phyloP scores from a whole-genome alignment of 176 grass and related monocot species.

The Chloris gayana region DNA sequence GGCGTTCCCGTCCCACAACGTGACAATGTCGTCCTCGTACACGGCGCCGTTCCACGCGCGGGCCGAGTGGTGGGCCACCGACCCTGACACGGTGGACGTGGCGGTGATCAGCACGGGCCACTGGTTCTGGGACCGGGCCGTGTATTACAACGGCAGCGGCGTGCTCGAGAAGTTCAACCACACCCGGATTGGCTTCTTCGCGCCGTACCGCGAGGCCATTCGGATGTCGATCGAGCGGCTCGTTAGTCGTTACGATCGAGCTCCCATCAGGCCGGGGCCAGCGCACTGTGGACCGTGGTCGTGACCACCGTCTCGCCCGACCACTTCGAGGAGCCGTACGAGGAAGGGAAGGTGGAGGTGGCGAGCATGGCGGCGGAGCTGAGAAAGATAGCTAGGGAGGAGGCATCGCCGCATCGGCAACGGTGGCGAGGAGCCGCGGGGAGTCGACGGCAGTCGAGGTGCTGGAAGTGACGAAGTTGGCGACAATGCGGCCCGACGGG shows the following conservation, averaged over 20 bases:
- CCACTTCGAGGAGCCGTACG: constrained; percentile 72
- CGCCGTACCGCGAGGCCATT: neutral
- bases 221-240: neutral
- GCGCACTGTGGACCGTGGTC: constrained; percentile 33
- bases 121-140: constrained; percentile 51
- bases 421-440: neutral
- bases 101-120: constrained; percentile 45
- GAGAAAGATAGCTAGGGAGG: constrained; percentile 50
- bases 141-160: constrained; percentile 52
- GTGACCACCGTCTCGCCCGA: constrained; percentile 57
- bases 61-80: constrained; percentile 35
- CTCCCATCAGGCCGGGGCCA: constrained; percentile 18
- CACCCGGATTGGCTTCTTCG: constrained; percentile 53
- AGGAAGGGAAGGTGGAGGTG: constrained; percentile 55
- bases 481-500: constrained; percentile 62
- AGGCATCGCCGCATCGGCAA: constrained; percentile 18
- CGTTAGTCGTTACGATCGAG: no score
- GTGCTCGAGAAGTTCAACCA: constrained; percentile 44
- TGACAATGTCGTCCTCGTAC: constrained; percentile 46
- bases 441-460: constrained; percentile 38
- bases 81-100: constrained; percentile 50
- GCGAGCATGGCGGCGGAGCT: constrained; percentile 25
- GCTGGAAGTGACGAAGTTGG: constrained; percentile 69
- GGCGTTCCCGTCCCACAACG: constrained; percentile 35
- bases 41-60: constrained; percentile 46